phyloP scores from a whole-genome alignment of 225 moss, liverwort and hornwort species.

The Bryoerythrophyllum caledonicum region DNA sequence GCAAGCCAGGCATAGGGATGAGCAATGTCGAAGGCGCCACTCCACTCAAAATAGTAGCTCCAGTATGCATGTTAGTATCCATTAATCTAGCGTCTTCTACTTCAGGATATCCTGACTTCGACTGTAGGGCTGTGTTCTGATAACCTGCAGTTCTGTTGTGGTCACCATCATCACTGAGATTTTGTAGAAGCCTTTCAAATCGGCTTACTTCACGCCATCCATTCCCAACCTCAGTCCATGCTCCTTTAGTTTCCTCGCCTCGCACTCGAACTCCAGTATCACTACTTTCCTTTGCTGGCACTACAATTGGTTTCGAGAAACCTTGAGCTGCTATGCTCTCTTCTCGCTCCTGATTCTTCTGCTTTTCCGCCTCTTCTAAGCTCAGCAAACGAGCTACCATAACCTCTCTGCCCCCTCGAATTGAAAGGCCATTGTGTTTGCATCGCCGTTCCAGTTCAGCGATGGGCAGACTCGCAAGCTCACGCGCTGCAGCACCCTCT shows the following conservation, averaged over 20 bases:
- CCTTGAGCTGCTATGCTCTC: conserved; percentile 52
- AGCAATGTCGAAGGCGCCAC: conserved; percentile 42
- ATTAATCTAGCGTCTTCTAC: conserved; percentile 49
- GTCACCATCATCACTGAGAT: conserved; percentile 50
- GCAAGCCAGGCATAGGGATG: conserved; percentile 57
- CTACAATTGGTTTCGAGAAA: conserved; percentile 36
- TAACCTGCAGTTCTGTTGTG: conserved; percentile 38
- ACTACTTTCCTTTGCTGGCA: conserved; percentile 33
- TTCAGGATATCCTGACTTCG: conserved; percentile 58
- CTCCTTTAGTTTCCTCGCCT: conserved; percentile 56
- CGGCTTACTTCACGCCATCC: conserved; percentile 76
- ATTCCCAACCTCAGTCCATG: conserved; percentile 79
- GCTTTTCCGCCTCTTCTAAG: conserved; percentile 85
- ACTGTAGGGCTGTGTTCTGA: conserved; percentile 28
- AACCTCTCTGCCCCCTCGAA: conserved; percentile 70
- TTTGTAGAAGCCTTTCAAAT: conserved; percentile 48
- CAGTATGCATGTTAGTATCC: conserved; percentile 24
- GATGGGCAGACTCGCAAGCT: conserved; percentile 70
- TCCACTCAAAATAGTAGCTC: conserved; percentile 18
- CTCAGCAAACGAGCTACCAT: conserved; percentile 85
- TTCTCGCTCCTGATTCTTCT: conserved; percentile 77
- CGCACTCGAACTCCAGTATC: conserved; percentile 46
- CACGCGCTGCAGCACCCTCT: conserved; percentile 89
- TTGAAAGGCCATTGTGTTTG: conserved; percentile 83
- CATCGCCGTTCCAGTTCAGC: conserved; percentile 82